Percentiles rank a stretch among this genome's conserved stretches.
phyloP scores from a whole-genome alignment of 139 green algal genomes.

The Desmodesmus armatus region DNA sequence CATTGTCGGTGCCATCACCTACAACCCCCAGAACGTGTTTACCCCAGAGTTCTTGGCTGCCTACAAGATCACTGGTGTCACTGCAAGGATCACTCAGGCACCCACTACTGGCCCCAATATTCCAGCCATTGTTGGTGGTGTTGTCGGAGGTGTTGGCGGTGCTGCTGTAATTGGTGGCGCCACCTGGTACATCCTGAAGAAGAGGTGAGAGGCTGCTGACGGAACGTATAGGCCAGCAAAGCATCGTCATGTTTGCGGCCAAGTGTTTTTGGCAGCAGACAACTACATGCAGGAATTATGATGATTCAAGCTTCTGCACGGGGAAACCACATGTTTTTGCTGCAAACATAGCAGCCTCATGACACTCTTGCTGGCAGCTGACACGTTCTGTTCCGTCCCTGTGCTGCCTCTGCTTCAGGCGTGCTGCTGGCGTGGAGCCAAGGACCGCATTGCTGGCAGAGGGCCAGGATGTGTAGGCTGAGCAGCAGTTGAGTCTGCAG shows the following conservation, averaged over 20 bases:
- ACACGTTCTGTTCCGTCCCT: too few relatives aligned
- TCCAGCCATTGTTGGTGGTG: conserved; percentile 17
- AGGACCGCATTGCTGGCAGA: background rate
- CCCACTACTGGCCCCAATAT: background rate
- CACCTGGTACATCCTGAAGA: background rate
- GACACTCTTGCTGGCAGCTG: too few relatives aligned
- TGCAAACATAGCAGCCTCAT: too few relatives aligned
- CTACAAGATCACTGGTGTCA: conserved; percentile 15
- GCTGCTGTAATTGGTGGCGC: background rate
- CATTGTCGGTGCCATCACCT: background rate
- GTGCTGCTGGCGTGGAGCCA: background rate
- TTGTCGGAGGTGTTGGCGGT: conserved; percentile 19
- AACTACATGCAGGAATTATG: too few relatives aligned
- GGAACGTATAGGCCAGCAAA: too few relatives aligned
- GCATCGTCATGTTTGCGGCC: too few relatives aligned
- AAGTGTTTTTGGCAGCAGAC: too few relatives aligned
- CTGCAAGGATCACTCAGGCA: background rate
- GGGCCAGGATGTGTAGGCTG: background rate
- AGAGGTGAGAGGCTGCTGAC: background rate
- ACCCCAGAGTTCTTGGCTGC: background rate
- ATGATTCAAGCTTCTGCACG: too few relatives aligned
- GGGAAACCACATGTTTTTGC: too few relatives aligned
- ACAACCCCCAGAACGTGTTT: background rate
- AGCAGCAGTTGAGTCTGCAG: background rate
- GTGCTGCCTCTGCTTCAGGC: too few relatives aligned